phyloP scores from a whole-genome alignment of 2,329 filamentous ascomycete genomes.

The Aspergillus jensenii region DNA sequence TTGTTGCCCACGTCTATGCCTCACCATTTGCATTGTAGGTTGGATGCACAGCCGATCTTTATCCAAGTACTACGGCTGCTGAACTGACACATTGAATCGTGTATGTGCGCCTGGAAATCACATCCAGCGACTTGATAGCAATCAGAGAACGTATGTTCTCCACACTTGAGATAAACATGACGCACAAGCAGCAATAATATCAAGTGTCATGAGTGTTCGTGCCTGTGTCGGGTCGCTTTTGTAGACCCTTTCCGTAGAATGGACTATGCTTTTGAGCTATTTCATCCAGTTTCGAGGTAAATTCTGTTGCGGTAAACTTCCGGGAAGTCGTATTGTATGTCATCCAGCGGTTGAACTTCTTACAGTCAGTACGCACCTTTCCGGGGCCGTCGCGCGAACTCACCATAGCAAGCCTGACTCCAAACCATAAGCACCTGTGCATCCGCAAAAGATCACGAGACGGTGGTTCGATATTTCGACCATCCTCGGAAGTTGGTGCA shows the following conservation, averaged over 20 bases:
- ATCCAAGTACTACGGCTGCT: background rate
- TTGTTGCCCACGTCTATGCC: background rate
- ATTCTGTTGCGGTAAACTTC: slow-evolving; percentile 33
- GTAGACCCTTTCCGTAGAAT: slow-evolving; percentile 5
- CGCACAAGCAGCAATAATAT: background rate
- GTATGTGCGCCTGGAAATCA: background rate
- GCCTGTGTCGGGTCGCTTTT: background rate
- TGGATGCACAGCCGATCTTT: background rate
- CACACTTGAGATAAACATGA: background rate
- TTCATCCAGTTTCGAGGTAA: slow-evolving; percentile 27
- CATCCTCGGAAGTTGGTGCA: slow-evolving; percentile 54
- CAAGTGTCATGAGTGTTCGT: slow-evolving; percentile 15
- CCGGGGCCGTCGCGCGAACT: slow-evolving; percentile 17
- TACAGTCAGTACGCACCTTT: slow-evolving; percentile 4
- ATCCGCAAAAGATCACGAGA: slow-evolving; percentile 50
- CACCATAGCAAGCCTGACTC: slow-evolving; percentile 44
- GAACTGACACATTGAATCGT: background rate
- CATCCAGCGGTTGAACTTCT: slow-evolving; percentile 42
- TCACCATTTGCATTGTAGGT: background rate
- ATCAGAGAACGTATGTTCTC: background rate
- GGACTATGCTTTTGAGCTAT: slow-evolving; percentile 14
- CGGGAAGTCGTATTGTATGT: slow-evolving; percentile 31
- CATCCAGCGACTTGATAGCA: background rate
- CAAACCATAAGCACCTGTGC: slow-evolving; percentile 54
- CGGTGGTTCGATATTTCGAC: slow-evolving; percentile 51